Conservation (phyloP, 768 basidiomycete species). For the Imleria badia region DNA sequence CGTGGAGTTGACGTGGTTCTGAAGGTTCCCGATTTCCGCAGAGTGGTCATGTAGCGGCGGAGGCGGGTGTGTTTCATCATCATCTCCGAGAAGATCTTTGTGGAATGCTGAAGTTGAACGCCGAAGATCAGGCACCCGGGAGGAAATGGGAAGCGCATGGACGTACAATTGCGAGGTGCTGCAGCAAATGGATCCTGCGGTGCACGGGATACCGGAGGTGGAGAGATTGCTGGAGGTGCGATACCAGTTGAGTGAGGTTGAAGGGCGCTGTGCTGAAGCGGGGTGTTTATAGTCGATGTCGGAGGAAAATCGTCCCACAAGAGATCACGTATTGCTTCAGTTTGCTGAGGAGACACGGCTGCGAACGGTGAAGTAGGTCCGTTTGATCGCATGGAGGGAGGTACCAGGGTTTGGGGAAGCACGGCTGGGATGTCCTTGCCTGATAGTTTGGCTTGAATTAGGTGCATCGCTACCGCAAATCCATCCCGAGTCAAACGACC, state of each 20-base stretch:
- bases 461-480: constrained; percentile 93
- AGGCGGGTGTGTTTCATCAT: constrained; percentile 48
- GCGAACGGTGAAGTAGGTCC: constrained; percentile 39
- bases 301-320: constrained; percentile 56
- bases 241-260: constrained; percentile 41
- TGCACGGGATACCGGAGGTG: constrained; percentile 27
- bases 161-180: constrained; percentile 25
- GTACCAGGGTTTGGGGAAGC: constrained; percentile 76
- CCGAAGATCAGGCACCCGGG: constrained; percentile 5
- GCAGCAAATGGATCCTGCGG: constrained; percentile 53
- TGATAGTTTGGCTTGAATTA: constrained; percentile 82
- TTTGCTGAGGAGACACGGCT: constrained; percentile 36
- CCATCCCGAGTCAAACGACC: constrained; percentile 86
- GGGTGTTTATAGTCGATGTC: constrained; percentile 38
- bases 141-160: neutral
- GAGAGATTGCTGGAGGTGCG: constrained; percentile 25
- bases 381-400: constrained; percentile 69
- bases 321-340: constrained; percentile 44
- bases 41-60: constrained; percentile 68
- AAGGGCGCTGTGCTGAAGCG: constrained; percentile 24
- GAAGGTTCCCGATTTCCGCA: constrained; percentile 83
- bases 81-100: constrained; percentile 72
- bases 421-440: constrained; percentile 72
- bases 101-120: constrained; percentile 16
- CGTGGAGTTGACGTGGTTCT: constrained; percentile 83